These are phyloP conservation scores for Rhynchospora breviuscula DNA, from an alignment of 176 grass and related monocot species.

Conservation along the genomic window DNA sequence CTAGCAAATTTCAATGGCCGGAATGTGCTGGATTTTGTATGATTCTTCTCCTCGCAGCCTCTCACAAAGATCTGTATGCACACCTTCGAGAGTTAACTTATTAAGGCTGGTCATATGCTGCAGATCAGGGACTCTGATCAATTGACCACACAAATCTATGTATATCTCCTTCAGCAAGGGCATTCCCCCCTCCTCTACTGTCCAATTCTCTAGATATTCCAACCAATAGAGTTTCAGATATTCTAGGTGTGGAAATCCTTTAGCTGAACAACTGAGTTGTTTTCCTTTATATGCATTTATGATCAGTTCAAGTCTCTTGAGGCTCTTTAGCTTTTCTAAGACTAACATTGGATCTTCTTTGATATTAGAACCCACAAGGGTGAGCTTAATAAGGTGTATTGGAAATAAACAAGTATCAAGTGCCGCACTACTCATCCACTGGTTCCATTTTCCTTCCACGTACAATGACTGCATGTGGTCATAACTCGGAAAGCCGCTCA, in stretches of 20 bases:
- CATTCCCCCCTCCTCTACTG: background rate
- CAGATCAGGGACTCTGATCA: background rate
- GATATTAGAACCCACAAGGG: background rate
- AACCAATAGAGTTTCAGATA: background rate
- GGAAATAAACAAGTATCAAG: background rate
- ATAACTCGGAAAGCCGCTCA: background rate
- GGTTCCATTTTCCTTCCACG: background rate
- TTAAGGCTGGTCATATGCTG: background rate
- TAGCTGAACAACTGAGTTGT: background rate
- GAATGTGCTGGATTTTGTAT: background rate
- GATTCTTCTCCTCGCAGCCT: background rate
- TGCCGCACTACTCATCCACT: background rate
- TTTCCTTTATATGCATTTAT: background rate
- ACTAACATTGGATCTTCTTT: background rate
- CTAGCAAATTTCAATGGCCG: too few relatives aligned
- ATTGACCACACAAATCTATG: background rate
- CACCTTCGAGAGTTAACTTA: background rate
- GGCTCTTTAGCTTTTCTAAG: background rate
- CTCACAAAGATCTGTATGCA: background rate
- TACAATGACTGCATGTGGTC: background rate
- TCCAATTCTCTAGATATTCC: background rate
- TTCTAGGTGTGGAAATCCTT: background rate
- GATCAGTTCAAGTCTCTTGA: background rate
- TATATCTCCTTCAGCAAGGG: background rate
- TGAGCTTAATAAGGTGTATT: background rate